Percentiles rank a stretch among this genome's conserved stretches.
Conservation (phyloP, 2,329 filamentous ascomycete genomes). For the Cordyceps militaris region DNA sequence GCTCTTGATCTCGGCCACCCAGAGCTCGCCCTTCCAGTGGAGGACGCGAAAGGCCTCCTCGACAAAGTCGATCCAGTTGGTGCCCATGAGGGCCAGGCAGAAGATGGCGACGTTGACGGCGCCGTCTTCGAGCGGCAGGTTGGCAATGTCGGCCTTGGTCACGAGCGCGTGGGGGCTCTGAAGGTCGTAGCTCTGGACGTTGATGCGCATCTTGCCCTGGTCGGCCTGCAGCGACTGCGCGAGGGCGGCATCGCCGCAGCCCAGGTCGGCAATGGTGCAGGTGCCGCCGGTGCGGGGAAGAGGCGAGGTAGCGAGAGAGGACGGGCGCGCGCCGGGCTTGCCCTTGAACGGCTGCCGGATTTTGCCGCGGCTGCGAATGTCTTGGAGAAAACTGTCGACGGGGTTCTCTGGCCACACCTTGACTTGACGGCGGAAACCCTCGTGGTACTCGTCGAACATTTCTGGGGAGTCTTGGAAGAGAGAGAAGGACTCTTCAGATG, state of each 20-base stretch:
- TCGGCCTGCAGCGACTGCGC: conserved; percentile 60
- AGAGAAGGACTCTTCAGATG: conserved; percentile 72
- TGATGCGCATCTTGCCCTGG: conserved; percentile 60
- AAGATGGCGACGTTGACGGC: conserved; percentile 85
- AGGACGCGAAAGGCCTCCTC: conserved; percentile 92
- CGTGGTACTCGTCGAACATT: conserved; percentile 94
- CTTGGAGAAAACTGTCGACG: conserved; percentile 74
- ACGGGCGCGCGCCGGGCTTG: conserved; percentile 22
- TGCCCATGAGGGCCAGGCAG: conserved; percentile 96
- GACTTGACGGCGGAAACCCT: conserved; percentile 92
- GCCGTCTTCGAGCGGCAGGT: conserved; percentile 67
- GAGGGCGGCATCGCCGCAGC: conserved; percentile 85
- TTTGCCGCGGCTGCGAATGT: conserved; percentile 62
- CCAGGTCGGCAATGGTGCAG: conserved; percentile 81
- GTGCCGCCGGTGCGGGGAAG: conserved; percentile 66
- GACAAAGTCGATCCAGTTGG: conserved; percentile 94
- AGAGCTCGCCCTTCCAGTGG: conserved; percentile 90
- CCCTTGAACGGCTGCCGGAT: conserved; percentile 31
- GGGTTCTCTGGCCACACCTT: conserved; percentile 96
- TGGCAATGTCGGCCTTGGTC: conserved; percentile 81
- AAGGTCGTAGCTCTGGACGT: conserved; percentile 80
- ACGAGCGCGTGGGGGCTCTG: conserved; percentile 70
- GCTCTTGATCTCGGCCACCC: conserved; percentile 95
- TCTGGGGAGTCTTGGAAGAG: conserved; percentile 82
- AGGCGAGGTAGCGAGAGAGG: conserved; percentile 32